These are phyloP conservation scores for Botryotinia calthae DNA, from an alignment of 2,329 filamentous ascomycete species.

Conservation along the genomic window DNA sequence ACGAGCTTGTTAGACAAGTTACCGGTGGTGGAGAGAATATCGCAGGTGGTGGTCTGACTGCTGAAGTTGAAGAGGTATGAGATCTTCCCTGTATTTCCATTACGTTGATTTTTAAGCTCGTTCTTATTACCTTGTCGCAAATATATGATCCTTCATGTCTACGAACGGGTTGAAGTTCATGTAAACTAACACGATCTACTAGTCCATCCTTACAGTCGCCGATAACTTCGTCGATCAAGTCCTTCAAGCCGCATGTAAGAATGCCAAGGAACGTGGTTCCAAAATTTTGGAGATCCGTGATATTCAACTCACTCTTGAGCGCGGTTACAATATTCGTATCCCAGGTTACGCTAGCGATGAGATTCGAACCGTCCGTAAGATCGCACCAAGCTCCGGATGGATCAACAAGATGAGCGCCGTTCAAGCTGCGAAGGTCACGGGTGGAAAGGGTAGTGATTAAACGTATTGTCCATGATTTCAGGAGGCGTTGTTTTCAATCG, in stretches of 20 bases:
- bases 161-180: background rate
- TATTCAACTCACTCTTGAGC: slow-evolving; percentile 77
- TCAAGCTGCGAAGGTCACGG: slow-evolving; percentile 83
- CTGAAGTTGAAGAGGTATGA: slow-evolving; percentile 91
- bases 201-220: slow-evolving; percentile 85
- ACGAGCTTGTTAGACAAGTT: slow-evolving; percentile 91
- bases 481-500: background rate
- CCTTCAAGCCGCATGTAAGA: slow-evolving; percentile 79
- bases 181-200: slow-evolving; percentile 22
- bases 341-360: slow-evolving; percentile 95
- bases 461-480: background rate
- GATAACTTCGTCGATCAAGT: slow-evolving; percentile 96
- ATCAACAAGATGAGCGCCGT: slow-evolving; percentile 97
- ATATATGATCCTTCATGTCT: background rate
- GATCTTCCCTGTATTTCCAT: slow-evolving; percentile 18
- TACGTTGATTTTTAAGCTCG: background rate
- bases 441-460: slow-evolving; percentile 40
- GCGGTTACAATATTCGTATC: slow-evolving; percentile 86
- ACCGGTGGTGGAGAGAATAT: slow-evolving; percentile 74
- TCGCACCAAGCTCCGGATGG: slow-evolving; percentile 84
- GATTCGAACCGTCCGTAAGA: slow-evolving; percentile 88
- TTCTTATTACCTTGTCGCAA: background rate
- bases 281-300: slow-evolving; percentile 88
- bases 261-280: slow-evolving; percentile 89
- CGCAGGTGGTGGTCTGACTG: slow-evolving; percentile 72